Conservation (phyloP, 192 early-diverging fungal species). For the Backusella parvicylindrica region DNA sequence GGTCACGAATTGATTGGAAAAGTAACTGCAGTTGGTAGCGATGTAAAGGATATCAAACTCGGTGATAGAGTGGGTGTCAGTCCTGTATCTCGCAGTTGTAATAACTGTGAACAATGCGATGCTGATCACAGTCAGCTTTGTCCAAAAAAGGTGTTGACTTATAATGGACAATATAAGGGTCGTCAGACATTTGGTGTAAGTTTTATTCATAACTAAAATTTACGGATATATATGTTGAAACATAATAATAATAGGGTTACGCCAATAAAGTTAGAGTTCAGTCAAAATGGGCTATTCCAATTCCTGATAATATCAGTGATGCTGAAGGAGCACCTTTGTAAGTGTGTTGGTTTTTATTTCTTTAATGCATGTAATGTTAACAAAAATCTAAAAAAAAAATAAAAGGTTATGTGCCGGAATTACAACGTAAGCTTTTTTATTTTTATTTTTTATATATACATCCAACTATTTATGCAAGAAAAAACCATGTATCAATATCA, state of each 20-base stretch:
- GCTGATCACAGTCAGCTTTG: conserved; percentile 33
- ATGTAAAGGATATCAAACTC: conserved; percentile 26
- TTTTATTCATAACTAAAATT: neutral
- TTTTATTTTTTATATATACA: neutral
- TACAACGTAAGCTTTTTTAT: conserved; percentile 47
- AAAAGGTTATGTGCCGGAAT: conserved; percentile 71
- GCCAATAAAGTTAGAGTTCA: conserved; percentile 58
- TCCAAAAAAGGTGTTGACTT: conserved; percentile 43
- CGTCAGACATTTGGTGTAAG: conserved; percentile 44
- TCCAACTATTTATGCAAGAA: neutral
- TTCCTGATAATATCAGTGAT: conserved; percentile 47
- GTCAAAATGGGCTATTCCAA: conserved; percentile 58
- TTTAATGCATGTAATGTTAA: neutral
- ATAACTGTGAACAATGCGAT: conserved; percentile 34
- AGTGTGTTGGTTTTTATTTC: conserved; percentile 4
- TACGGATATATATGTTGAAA: neutral
- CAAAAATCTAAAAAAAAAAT: neutral
- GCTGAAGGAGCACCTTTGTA: conserved; percentile 64
- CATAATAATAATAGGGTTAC: conserved; percentile 42
- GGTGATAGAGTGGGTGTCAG: conserved; percentile 51
- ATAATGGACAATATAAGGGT: conserved; percentile 54
- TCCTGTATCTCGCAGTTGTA: conserved; percentile 24
- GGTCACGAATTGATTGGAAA: conserved; percentile 58
- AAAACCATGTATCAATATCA: neutral
- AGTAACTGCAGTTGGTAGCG: conserved; percentile 34